phyloP scores from a whole-genome alignment of 2,329 filamentous ascomycete species.

The Zarea fungicola region DNA sequence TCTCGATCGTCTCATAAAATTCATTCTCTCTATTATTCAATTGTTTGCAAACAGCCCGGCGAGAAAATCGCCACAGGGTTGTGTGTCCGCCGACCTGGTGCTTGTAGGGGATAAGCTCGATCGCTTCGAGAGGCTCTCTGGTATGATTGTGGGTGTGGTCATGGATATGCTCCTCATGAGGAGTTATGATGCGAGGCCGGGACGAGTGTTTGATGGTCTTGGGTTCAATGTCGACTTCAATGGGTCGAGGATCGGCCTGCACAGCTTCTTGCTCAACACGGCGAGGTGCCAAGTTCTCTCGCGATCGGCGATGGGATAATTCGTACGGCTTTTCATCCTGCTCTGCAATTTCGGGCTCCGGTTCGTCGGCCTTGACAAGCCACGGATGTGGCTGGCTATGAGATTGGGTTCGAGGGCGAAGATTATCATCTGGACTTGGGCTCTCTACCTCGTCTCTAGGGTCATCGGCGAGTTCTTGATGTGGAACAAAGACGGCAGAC shows the following conservation, averaged over 20 bases:
- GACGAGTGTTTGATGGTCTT: conserved; percentile 24
- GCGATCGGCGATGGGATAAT: conserved; percentile 8
- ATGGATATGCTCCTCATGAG: conserved; percentile 44
- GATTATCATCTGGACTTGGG: conserved; percentile 38
- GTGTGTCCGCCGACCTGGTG: conserved; percentile 98
- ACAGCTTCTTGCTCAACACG: conserved; percentile 13
- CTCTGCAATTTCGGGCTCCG: conserved; percentile 29
- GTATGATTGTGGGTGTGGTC: conserved; percentile 46
- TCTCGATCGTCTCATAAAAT: conserved; percentile 96
- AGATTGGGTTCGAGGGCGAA: conserved; percentile 39
- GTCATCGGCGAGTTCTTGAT: conserved; percentile 50
- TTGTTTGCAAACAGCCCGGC: conserved; percentile 93
- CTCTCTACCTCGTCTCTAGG: conserved; percentile 26
- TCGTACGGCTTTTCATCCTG: conserved; percentile 19
- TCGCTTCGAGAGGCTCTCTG: conserved; percentile 70
- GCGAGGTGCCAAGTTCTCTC: conserved; percentile 5
- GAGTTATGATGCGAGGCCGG: conserved; percentile 34
- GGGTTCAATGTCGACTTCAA: conserved; percentile 39
- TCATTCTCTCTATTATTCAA: conserved; percentile 97
- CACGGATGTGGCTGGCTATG: conserved; percentile 42
- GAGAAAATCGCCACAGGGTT: conserved; percentile 92
- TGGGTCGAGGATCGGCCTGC: conserved; percentile 31
- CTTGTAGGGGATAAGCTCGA: conserved; percentile 93
- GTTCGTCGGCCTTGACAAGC: conserved; percentile 55
- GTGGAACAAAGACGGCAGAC: conserved; percentile 77